These are phyloP conservation scores for Crithidia sp. DNA, from an alignment of 208 protist species.

Conservation along the genomic window DNA sequence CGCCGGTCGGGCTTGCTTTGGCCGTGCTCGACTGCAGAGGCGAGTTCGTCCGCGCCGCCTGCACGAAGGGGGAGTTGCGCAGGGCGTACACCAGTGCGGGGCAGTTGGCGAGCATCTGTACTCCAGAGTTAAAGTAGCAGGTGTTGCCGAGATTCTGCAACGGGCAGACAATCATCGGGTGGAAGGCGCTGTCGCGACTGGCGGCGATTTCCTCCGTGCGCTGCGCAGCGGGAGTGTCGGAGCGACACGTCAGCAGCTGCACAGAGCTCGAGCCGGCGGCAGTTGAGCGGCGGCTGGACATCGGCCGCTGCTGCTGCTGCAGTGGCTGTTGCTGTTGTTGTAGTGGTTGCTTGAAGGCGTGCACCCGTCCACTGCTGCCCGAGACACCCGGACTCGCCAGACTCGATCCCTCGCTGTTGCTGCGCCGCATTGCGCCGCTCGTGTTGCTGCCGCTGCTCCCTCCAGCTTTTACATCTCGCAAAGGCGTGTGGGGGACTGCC, in stretches of 20 bases:
- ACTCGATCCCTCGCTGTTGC: constrained; percentile 8
- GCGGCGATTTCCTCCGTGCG: constrained; percentile 27
- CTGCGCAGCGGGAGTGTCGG: constrained; percentile 17
- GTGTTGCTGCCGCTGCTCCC: neutral
- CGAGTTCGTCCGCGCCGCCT: neutral
- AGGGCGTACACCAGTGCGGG: constrained; percentile 68
- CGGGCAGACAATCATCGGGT: constrained; percentile 74
- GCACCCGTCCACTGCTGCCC: neutral
- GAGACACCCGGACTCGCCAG: constrained; percentile 4
- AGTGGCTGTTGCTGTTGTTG: neutral
- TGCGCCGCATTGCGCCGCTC: neutral
- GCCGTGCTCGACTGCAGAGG: neutral
- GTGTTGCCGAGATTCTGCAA: constrained; percentile 97
- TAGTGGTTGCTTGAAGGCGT: neutral
- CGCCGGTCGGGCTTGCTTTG: neutral
- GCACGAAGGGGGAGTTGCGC: constrained; percentile 48
- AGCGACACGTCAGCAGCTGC: constrained; percentile 11
- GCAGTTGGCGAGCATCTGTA: constrained; percentile 95
- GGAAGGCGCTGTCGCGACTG: constrained; percentile 29
- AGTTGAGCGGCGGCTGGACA: neutral
- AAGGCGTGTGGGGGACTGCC: constrained; percentile 7
- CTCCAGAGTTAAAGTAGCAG: constrained; percentile 97
- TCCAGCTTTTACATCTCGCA: neutral
- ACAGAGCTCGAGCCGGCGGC: neutral
- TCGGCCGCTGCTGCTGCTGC: neutral